Evolutionary conservation across 2,329 filamentous ascomycete genomes (phyloP).

Genomic region (Daldinia sp.): DNA sequence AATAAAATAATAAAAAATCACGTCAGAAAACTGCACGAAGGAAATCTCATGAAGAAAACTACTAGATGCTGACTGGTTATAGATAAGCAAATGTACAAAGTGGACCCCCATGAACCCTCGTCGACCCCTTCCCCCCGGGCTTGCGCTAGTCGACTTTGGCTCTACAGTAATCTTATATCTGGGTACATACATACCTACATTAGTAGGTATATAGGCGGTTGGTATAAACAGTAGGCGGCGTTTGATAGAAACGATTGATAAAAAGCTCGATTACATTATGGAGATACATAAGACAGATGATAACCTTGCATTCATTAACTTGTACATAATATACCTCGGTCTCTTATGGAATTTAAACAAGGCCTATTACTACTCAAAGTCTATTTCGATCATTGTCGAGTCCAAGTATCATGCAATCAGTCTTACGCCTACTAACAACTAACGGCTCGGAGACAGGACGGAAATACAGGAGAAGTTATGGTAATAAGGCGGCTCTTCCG

Average conservation of each 20-base stretch:
- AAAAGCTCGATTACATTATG: not conserved
- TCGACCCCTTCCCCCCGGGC: not conserved
- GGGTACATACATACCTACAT: no score
- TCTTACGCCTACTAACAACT: not conserved
- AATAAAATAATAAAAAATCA: not conserved
- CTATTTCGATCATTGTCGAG: not conserved
- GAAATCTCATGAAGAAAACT: not conserved
- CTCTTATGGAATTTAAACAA: not conserved
- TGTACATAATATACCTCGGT: not conserved
- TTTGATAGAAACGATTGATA: conserved; percentile 1
- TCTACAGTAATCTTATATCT: not conserved
- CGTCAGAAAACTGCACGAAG: not conserved
- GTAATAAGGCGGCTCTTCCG: not conserved
- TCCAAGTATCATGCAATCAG: not conserved
- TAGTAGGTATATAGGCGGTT: not conserved
- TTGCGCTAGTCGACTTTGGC: conserved; percentile 4
- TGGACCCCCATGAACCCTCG: not conserved
- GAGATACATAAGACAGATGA: not conserved
- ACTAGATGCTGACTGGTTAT: not conserved
- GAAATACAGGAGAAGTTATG: not conserved
- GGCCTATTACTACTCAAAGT: not conserved
- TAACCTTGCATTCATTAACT: not conserved
- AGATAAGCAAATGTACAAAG: conserved; percentile 8
- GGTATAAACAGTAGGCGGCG: not conserved
- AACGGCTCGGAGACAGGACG: not conserved